Conservation (phyloP, 139 green algal genomes). For the Trebouxia sp. region DNA sequence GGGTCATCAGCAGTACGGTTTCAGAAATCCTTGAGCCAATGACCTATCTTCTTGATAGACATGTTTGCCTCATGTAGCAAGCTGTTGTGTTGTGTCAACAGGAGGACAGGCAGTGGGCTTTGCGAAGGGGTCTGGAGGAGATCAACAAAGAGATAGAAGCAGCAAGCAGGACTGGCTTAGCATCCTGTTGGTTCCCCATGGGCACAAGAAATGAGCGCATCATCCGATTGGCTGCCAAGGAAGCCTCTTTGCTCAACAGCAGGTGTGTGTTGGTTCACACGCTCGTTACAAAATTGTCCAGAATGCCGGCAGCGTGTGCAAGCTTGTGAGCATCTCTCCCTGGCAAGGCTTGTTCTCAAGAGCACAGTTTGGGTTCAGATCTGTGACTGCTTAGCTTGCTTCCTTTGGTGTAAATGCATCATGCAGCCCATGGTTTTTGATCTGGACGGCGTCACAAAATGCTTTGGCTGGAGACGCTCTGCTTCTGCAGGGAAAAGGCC, state of each 20-base stretch:
- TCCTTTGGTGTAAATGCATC: not conserved
- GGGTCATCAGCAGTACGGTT: no score
- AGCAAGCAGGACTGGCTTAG: constrained; percentile 58
- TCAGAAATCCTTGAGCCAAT: no score
- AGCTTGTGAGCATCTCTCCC: not conserved
- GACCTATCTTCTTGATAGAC: no score
- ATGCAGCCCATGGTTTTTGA: no score
- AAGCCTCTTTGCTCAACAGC: constrained; percentile 89
- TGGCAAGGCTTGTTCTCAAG: not conserved
- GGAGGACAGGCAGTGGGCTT: constrained; percentile 61
- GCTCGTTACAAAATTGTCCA: not conserved
- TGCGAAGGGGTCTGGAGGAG: constrained; percentile 50
- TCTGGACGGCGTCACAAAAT: no score
- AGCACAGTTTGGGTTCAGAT: not conserved
- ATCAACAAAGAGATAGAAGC: constrained; percentile 79
- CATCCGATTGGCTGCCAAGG: constrained; percentile 78
- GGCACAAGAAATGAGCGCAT: constrained; percentile 72
- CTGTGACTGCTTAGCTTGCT: not conserved
- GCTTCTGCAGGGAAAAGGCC: constrained; percentile 61
- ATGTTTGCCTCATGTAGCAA: no score
- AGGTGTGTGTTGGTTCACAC: constrained; percentile 32
- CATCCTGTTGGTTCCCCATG: constrained; percentile 86
- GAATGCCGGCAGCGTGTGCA: not conserved
- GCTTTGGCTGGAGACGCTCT: no score
- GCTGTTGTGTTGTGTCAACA: constrained; percentile 15